A percentile compares a stretch with the other conserved stretches of the same genome.
Conservation (phyloP, 163 green algal species). For the Scenedesmus sp. region DNA sequence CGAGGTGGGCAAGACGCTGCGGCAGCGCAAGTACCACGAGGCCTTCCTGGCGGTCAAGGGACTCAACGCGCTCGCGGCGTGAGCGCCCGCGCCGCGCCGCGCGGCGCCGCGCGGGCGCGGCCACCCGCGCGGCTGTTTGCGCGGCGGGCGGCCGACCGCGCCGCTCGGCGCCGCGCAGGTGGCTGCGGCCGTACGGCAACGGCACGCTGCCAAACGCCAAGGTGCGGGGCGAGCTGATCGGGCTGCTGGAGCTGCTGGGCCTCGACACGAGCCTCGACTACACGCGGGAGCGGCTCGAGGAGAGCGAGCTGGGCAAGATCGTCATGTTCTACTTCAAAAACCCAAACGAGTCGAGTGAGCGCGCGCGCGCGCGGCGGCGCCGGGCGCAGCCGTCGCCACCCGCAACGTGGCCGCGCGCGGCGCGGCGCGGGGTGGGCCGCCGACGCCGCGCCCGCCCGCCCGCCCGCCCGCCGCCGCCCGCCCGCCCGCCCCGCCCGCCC, state of each 20-base stretch:
- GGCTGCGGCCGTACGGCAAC: constrained; percentile 38
- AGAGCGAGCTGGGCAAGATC: constrained; percentile 45
- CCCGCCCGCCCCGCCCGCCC: no score
- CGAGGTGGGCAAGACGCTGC: constrained; percentile 59
- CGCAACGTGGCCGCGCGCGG: no score
- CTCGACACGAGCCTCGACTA: constrained; percentile 37
- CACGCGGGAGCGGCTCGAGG: constrained; percentile 31
- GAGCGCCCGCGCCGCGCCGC: no score
- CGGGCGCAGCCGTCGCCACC: no score
- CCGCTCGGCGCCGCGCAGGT: no score
- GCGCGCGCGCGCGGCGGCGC: no score
- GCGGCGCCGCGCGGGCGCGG: no score
- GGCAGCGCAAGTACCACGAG: constrained; percentile 63
- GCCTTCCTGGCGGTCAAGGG: constrained; percentile 65
- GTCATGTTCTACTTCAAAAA: constrained; percentile 50
- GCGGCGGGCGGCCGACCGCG: no score
- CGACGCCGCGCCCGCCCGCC: no score
- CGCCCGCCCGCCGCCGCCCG: no score
- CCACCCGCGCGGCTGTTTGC: no score
- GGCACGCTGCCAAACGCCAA: constrained; percentile 41
- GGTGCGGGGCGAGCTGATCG: constrained; percentile 28
- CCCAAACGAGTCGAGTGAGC: constrained; percentile 39
- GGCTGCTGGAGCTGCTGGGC: constrained; percentile 24
- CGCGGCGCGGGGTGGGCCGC: no score
- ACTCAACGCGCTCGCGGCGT: constrained; percentile 15